Evolutionary conservation across 2,329 filamentous ascomycete genomes (phyloP).

Genomic region (Botrytis porri): DNA sequence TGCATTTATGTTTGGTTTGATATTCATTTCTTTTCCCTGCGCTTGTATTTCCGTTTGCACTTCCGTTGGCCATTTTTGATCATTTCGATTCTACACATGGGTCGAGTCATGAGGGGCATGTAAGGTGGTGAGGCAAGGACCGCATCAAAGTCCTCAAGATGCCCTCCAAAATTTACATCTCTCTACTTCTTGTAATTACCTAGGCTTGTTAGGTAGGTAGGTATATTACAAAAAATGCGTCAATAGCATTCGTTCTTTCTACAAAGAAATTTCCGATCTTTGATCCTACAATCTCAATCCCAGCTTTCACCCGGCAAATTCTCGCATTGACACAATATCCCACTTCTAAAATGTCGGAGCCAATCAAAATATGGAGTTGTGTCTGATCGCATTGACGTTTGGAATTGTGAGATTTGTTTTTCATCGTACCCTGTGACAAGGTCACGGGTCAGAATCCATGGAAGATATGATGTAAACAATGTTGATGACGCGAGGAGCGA

Average conservation of each 20-base stretch:
- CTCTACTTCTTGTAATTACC: neutral
- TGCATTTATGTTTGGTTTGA: neutral
- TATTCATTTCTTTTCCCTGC: neutral
- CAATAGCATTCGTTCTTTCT: neutral
- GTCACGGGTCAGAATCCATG: neutral
- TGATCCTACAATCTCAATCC: neutral
- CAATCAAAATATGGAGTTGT: neutral
- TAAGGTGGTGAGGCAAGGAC: neutral
- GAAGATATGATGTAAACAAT: neutral
- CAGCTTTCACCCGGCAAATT: neutral
- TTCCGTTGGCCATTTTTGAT: neutral
- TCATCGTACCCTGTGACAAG: neutral
- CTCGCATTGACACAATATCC: neutral
- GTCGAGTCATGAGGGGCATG: neutral
- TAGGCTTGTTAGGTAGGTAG: neutral
- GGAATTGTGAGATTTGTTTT: neutral
- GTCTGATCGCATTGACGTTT: neutral
- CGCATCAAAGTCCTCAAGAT: neutral
- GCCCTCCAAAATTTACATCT: neutral
- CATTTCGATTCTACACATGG: neutral
- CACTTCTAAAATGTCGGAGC: neutral
- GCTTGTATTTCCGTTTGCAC: neutral
- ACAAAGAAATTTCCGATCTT: neutral
- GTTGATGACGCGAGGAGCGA: neutral
- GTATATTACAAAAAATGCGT: neutral